Evolutionary conservation across 73 alveolate species (phyloP), one percentile per base, ranked within the genome.

Genomic region (Urostyla sp.): DNA sequence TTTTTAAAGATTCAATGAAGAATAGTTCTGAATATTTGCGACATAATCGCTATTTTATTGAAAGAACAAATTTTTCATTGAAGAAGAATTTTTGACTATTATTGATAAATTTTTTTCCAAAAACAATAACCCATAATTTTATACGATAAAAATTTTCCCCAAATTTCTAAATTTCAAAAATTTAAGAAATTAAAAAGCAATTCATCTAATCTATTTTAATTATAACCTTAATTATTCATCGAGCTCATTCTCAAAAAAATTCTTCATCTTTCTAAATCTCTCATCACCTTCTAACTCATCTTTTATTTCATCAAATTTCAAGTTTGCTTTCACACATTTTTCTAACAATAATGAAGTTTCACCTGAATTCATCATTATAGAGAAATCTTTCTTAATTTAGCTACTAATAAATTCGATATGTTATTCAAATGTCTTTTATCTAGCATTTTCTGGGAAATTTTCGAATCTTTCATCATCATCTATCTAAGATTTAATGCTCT

Each of bases 211-310:
- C n/a, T n/a, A n/a, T n/a, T n/a, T n/a, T n/a, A n/a, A n/a, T n/a
- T n/a, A n/a, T n/a, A n/a, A n/a, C n/a, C n/a, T n/a, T n/a, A n/a
- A n/a, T n/a, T n/a, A n/a, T n/a, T n/a, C n/a, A n/a, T n/a, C n/a
- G n/a, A n/a, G n/a, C 50, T 63, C 79, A 18, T 63, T 44, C 30
- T 63, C 59, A 43, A 28, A 63, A 30, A 43, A 43, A 43, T 13
- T 63, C n/a, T 60, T 60, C 50, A 28, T 28, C 24, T 34, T 40
- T 18, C 27, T 10, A 27, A 63, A 63, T 37, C 79, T 63, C 24
- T 63, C 79, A 63, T 63, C 79, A n/a, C 5, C 8, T 16, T 63
- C 79, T 43, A 63, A 63, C n/a, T 43, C 44, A 26, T 63, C 79
- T 43, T 57, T 63, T 40, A 63, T 43, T 28, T 63, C 79, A 18